phyloP scores from a whole-genome alignment of 2,329 filamentous ascomycete species.

The Trichophyton mentagrophytes region DNA sequence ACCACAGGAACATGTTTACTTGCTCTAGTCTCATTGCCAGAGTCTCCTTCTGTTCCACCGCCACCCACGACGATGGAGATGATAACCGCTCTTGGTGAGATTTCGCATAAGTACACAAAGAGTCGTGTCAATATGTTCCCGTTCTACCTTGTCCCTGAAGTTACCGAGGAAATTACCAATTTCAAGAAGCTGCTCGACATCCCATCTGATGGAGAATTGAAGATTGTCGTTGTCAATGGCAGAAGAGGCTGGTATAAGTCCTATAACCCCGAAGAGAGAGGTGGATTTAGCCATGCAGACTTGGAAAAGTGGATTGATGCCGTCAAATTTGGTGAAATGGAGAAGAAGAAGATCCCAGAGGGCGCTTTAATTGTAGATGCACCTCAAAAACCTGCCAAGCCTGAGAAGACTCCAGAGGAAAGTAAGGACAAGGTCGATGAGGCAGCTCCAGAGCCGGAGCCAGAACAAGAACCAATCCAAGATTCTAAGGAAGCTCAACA shows the following conservation, averaged over 20 bases:
- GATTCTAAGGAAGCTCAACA: slow-evolving; percentile 12
- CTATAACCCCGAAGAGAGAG: slow-evolving; percentile 45
- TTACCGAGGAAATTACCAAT: slow-evolving; percentile 43
- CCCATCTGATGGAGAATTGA: slow-evolving; percentile 40
- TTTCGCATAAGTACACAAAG: slow-evolving; percentile 61
- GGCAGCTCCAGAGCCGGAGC: background rate
- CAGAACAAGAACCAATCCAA: background rate
- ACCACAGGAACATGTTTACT: slow-evolving; percentile 77
- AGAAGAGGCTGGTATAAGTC: slow-evolving; percentile 77
- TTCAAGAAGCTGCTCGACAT: slow-evolving; percentile 54
- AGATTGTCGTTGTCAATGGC: slow-evolving; percentile 71
- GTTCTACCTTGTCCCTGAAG: slow-evolving; percentile 59
- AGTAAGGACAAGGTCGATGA: slow-evolving; percentile 44
- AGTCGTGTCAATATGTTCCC: slow-evolving; percentile 62
- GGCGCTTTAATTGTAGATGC: slow-evolving; percentile 40
- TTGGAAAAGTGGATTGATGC: slow-evolving; percentile 80
- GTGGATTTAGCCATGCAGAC: slow-evolving; percentile 40
- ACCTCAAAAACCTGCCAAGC: slow-evolving; percentile 13
- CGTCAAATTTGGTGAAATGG: slow-evolving; percentile 78
- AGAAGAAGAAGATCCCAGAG: slow-evolving; percentile 61
- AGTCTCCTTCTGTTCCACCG: slow-evolving; percentile 39
- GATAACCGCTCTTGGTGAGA: slow-evolving; percentile 53
- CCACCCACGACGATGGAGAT: slow-evolving; percentile 37
- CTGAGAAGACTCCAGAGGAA: slow-evolving; percentile 24
- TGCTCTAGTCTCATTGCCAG: slow-evolving; percentile 50